Percentiles rank a stretch among this genome's conserved stretches.
phyloP scores from a whole-genome alignment of 1,139 yeast genomes.

The Suhomyces anneliseae region DNA sequence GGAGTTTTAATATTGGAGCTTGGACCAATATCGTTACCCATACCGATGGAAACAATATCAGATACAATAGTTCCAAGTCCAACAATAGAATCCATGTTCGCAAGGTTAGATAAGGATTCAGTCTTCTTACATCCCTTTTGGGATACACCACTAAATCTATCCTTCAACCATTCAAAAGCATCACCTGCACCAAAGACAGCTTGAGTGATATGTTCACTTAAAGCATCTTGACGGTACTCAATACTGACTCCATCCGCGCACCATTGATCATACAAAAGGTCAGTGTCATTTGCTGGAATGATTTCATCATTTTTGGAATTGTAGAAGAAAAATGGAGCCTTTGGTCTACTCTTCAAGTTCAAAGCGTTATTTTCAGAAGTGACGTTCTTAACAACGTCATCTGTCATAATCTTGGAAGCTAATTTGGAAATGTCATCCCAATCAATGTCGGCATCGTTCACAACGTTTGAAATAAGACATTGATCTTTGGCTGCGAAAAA shows the following conservation, averaged over 20 bases:
- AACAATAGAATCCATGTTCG: neutral
- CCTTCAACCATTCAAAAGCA: conserved; percentile 17
- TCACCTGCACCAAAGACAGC: conserved; percentile 16
- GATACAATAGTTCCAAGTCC: neutral
- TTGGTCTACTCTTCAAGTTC: conserved; percentile 20
- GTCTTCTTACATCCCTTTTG: conserved; percentile 6
- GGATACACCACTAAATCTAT: conserved; percentile 2
- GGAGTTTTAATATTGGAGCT: neutral
- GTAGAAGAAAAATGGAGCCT: conserved; percentile 35
- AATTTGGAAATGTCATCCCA: neutral
- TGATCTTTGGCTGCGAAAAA: neutral
- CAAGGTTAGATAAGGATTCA: neutral
- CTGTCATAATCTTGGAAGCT: conserved; percentile 1
- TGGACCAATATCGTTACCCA: conserved; percentile 1
- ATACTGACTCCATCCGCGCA: conserved; percentile 17
- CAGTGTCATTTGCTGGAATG: conserved; percentile 16
- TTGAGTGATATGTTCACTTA: conserved; percentile 20
- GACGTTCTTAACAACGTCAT: neutral
- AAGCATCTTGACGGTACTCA: conserved; percentile 17
- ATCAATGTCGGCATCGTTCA: neutral
- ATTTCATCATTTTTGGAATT: conserved; percentile 32
- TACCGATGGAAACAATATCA: neutral
- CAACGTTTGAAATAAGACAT: conserved; percentile 1
- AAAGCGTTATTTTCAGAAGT: conserved; percentile 1
- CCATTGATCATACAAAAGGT: conserved; percentile 15